These are phyloP conservation scores for Phytophthora megakarya DNA, from an alignment of 352 stramenopile genomes.

Conservation along the genomic window DNA sequence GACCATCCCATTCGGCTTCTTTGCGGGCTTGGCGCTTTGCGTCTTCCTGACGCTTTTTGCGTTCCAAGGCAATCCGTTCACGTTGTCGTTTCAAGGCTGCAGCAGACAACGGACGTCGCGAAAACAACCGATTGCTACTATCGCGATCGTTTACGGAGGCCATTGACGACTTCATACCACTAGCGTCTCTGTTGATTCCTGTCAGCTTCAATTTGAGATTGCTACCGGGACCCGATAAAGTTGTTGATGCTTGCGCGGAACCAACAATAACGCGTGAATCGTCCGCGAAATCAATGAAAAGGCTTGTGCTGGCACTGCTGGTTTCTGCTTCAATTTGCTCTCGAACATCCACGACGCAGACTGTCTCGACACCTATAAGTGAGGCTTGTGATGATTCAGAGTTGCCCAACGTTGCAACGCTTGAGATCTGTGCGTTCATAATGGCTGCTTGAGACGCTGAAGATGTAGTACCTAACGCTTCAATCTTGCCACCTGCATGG, in stretches of 20 bases:
- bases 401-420: constrained; percentile 33
- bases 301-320: constrained; percentile 27
- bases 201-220: constrained; percentile 68
- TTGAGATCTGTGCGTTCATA: constrained; percentile 56
- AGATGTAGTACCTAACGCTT: constrained; percentile 87
- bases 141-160: constrained; percentile 49
- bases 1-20: constrained; percentile 81
- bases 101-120: constrained; percentile 57
- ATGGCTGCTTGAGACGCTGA: constrained; percentile 36
- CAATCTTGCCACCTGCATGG: constrained; percentile 95
- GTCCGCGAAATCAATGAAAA: constrained; percentile 35
- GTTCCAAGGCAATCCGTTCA: constrained; percentile 61
- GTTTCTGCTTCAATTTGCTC: constrained; percentile 64
- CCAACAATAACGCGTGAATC: constrained; percentile 24
- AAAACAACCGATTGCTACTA: constrained; percentile 67
- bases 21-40: constrained; percentile 56
- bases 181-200: constrained; percentile 24
- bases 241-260: constrained; percentile 2
- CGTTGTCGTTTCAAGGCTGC: constrained; percentile 79
- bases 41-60: constrained; percentile 73
- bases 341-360: constrained; percentile 95
- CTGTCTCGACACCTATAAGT: constrained; percentile 90
- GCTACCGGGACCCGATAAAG: constrained; percentile 40
- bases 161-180: constrained; percentile 28
- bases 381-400: constrained; percentile 27